These are phyloP conservation scores for Sporothrix dimorphospora DNA, from an alignment of 2,329 filamentous ascomycete species.

Conservation along the genomic window DNA sequence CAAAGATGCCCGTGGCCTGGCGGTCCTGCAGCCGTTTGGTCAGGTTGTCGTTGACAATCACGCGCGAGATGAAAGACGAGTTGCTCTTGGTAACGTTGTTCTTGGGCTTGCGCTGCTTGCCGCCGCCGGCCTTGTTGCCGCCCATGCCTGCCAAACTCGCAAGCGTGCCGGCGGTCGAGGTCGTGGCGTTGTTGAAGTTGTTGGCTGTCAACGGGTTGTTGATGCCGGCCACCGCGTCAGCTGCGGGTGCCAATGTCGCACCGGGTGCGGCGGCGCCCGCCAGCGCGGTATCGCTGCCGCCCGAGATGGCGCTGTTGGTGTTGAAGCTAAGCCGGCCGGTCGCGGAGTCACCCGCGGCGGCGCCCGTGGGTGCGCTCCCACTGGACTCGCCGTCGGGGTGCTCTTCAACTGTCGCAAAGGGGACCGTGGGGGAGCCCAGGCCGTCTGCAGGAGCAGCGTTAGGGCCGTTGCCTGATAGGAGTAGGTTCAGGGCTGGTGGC, in stretches of 20 bases:
- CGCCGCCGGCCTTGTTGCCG: constrained; percentile 66
- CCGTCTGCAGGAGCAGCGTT: constrained; percentile 35
- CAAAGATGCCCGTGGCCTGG: constrained; percentile 77
- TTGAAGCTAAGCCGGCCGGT: constrained; percentile 33
- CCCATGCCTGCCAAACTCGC: constrained; percentile 73
- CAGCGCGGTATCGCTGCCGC: constrained; percentile 38
- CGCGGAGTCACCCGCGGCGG: constrained; percentile 26
- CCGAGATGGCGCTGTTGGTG: constrained; percentile 30
- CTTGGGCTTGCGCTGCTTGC: constrained; percentile 90
- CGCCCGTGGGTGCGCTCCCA: neutral
- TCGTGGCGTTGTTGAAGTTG: constrained; percentile 39
- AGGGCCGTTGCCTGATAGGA: constrained; percentile 50
- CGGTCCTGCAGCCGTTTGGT: constrained; percentile 80
- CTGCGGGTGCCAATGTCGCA: neutral
- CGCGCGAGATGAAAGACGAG: constrained; percentile 96
- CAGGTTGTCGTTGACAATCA: constrained; percentile 84
- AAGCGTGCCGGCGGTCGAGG: constrained; percentile 65
- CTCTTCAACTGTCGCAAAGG: constrained; percentile 30
- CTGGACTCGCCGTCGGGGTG: constrained; percentile 31
- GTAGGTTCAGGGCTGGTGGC: constrained; percentile 57
- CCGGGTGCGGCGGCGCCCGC: constrained; percentile 61
- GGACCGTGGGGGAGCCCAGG: constrained; percentile 29
- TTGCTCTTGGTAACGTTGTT: constrained; percentile 99
- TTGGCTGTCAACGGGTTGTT: constrained; percentile 40
- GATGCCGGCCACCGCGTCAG: neutral